Conservation (phyloP, 331 rosid genomes). For the Erythrophleum ivorense region DNA sequence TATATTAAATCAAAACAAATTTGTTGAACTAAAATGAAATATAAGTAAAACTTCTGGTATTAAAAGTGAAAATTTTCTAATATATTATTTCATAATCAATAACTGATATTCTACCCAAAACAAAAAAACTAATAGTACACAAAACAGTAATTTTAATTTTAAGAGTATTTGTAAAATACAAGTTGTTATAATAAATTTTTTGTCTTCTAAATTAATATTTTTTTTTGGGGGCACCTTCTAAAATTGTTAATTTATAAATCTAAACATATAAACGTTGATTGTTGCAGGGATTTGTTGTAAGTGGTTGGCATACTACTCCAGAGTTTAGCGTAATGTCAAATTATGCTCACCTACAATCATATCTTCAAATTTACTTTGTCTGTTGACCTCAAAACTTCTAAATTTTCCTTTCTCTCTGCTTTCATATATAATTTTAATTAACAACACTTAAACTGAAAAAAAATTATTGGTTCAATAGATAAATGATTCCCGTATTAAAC, state of each 20-base stretch:
- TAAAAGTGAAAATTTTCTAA: too few relatives aligned
- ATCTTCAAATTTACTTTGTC: neutral
- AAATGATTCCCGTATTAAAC: neutral
- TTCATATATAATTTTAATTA: too few relatives aligned
- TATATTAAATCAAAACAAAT: too few relatives aligned
- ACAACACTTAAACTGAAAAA: too few relatives aligned
- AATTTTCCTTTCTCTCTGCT: too few relatives aligned
- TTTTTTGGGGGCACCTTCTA: neutral
- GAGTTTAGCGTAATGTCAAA: neutral
- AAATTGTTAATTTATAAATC: neutral
- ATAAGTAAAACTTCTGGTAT: too few relatives aligned
- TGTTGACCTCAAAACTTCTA: neutral
- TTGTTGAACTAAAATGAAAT: too few relatives aligned
- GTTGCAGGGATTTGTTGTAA: neutral
- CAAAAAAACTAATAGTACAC: neutral
- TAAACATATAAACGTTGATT: neutral
- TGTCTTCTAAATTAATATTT: neutral
- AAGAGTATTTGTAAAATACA: neutral
- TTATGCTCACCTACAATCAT: neutral
- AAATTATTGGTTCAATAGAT: neutral
- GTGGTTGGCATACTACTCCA: constrained; percentile 5
- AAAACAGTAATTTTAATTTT: too few relatives aligned
- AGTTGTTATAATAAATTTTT: neutral
- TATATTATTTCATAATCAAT: too few relatives aligned
- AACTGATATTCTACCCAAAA: neutral